A percentile compares a stretch with the other conserved stretches of the same genome.
These are phyloP conservation scores for Tremella fuciformis DNA, from an alignment of 768 basidiomycete species.

Conservation along the genomic window DNA sequence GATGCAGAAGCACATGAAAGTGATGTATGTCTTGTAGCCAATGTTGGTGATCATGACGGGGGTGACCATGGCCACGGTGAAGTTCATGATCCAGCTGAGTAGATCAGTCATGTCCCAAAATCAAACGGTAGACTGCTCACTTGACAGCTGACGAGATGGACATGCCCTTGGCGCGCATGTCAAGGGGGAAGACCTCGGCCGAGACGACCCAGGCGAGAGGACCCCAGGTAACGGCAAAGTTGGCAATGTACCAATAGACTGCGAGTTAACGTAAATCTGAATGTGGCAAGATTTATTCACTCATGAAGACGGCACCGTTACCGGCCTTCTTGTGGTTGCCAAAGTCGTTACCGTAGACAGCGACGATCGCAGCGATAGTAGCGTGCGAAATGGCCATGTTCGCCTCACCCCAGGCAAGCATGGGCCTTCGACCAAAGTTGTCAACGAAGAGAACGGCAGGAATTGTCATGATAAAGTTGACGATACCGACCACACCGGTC, in stretches of 20 bases:
- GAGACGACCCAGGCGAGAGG: constrained; percentile 75
- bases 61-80: constrained; percentile 62
- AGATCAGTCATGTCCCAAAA: neutral
- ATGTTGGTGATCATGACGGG: constrained; percentile 68
- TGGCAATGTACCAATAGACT: constrained; percentile 73
- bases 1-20: constrained; percentile 60
- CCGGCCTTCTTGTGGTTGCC: constrained; percentile 61
- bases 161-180: constrained; percentile 69
- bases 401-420: constrained; percentile 44
- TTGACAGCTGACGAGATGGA: constrained; percentile 73
- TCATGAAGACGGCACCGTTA: constrained; percentile 57
- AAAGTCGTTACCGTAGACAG: constrained; percentile 58
- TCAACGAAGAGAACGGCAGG: constrained; percentile 81
- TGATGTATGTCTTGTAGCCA: constrained; percentile 69
- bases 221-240: constrained; percentile 71
- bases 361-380: constrained; percentile 65
- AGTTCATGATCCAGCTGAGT: constrained; percentile 23
- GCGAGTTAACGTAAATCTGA: constrained; percentile 39
- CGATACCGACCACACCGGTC: constrained; percentile 74
- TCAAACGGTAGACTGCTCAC: constrained; percentile 4
- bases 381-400: constrained; percentile 59
- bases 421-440: constrained; percentile 70
- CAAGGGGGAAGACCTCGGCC: constrained; percentile 61
- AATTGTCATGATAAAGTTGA: constrained; percentile 71
- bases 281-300: constrained; percentile 5